Evolutionary conservation across 1,139 yeast genomes (phyloP).

Genomic region (Zygoascus hellenicus): DNA sequence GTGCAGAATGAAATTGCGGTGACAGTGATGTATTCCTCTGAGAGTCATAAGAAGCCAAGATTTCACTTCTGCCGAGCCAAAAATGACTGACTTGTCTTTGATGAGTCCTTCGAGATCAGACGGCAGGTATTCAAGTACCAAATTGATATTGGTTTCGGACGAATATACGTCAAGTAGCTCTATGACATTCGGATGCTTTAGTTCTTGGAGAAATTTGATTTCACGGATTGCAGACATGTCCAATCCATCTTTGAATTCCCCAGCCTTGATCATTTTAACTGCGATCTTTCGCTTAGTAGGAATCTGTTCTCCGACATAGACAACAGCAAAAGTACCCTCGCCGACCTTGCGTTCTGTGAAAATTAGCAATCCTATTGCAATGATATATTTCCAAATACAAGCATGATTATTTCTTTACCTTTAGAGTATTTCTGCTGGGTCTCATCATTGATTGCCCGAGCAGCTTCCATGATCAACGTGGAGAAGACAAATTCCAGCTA

Average conservation of each 20-base stretch:
- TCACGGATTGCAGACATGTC: slow-evolving; percentile 98
- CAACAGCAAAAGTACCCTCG: slow-evolving; percentile 99
- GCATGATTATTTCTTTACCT: slow-evolving; percentile 18
- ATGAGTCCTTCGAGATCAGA: slow-evolving; percentile 87
- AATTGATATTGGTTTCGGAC: slow-evolving; percentile 61
- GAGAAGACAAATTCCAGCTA: too few relatives aligned
- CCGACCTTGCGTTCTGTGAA: slow-evolving; percentile 74
- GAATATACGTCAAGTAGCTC: slow-evolving; percentile 84
- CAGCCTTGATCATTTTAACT: slow-evolving; percentile 91
- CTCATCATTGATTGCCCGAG: slow-evolving; percentile 20
- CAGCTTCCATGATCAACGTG: slow-evolving; percentile 11
- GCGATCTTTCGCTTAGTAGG: slow-evolving; percentile 65
- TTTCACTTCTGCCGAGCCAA: slow-evolving; percentile 83
- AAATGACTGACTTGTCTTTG: slow-evolving; percentile 69
- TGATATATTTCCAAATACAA: not conserved
- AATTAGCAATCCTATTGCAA: slow-evolving; percentile 12
- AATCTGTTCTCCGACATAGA: slow-evolving; percentile 60
- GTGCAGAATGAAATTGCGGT: slow-evolving; percentile 81
- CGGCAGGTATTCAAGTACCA: slow-evolving; percentile 87
- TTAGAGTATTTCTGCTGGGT: slow-evolving; percentile 29
- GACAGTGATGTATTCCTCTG: slow-evolving; percentile 93
- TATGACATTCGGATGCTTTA: slow-evolving; percentile 76
- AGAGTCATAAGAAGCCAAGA: slow-evolving; percentile 92
- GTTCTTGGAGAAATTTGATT: slow-evolving; percentile 85
- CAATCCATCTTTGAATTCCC: slow-evolving; percentile 89